phyloP scores from a whole-genome alignment of 495 filamentous ascomycete species.

The Poronia punctata region DNA sequence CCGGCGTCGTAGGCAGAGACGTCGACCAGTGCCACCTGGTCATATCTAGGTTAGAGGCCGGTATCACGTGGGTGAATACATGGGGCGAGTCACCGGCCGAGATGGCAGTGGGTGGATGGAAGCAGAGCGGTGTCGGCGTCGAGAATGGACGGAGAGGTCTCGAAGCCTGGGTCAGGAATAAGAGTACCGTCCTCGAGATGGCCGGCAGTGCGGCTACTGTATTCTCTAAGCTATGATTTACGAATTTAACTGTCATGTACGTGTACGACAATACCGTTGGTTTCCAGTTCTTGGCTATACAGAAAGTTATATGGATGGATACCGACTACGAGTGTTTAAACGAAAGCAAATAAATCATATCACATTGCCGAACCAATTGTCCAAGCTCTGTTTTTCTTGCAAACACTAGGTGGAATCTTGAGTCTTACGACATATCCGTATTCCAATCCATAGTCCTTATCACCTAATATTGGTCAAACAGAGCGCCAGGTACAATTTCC shows the following conservation, averaged over 20 bases:
- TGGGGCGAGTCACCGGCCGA: conserved; percentile 46
- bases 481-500: no score
- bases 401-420: no score
- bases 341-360: no score
- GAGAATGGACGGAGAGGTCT: conserved; percentile 62
- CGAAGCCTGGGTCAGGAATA: conserved; percentile 73
- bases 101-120: conserved; percentile 47
- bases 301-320: no score
- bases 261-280: no score
- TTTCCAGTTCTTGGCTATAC: no score
- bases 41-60: conserved; percentile 62
- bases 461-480: no score
- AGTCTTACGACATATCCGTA: no score
- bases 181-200: conserved; percentile 78
- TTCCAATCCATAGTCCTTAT: no score
- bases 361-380: no score
- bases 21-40: conserved; percentile 63
- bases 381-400: no score
- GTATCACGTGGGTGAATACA: conserved; percentile 48
- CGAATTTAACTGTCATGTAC: neutral
- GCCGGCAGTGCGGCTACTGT: conserved; percentile 58
- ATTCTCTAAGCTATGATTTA: conserved; percentile 49
- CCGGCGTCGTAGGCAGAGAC: conserved; percentile 71
- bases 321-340: no score
- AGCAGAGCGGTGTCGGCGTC: conserved; percentile 41